Base-by-base conservation (phyloP, 108 stramenopile genomes). In the Nitzschia palea region DNA sequence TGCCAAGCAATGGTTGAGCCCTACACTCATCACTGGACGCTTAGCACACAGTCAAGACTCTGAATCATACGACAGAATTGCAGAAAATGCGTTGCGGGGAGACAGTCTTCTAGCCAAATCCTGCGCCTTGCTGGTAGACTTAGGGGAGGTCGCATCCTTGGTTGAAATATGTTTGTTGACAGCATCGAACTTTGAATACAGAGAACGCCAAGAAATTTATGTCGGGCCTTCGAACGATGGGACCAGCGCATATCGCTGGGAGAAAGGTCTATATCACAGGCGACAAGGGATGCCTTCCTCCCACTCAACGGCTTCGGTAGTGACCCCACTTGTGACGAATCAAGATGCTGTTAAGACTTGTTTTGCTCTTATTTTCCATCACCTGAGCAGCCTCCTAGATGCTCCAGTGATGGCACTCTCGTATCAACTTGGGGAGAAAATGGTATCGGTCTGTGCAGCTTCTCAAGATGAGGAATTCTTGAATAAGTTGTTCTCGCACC, bases 141-240 rank as follows among this genome's bases (percentile, higher is more conserved):
- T 93, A 31, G 74, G 61, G 35, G 82, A 90, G 59, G 74, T 86
- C 25, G 75, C 63, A 22, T 86, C 80, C n/a, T 42, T 88, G 9
- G 95, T 86, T 9, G 89, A 90, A 53, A 77, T 96, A 15, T 91
- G 90, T 62, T 77, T 93, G 60, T 73, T 76, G 22, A 90, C 88
- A 36, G 88, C 90, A 15, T 48, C 68, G 2, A 93, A 96, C 63
- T 96, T 96, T 62, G 81, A 62, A 10, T 26, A 18, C 74, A 79
- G 30, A 48, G 42, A 23, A 20, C 48, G 32, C 8, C 10, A 23
- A 2, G 26, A 12, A 3, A 33, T 48, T 47, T 48, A 40, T 3
- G 44, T 47, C 18, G 50, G 42, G 25, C 35, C 30, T 4, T 53
- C 20, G 27, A 55, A 42, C 27, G 47, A 33, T 37, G n/a, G 44